Percentiles rank a stretch among this genome's conserved stretches.
phyloP scores from a whole-genome alignment of 306 rosid genomes.

The Dicorynia guianensis region DNA sequence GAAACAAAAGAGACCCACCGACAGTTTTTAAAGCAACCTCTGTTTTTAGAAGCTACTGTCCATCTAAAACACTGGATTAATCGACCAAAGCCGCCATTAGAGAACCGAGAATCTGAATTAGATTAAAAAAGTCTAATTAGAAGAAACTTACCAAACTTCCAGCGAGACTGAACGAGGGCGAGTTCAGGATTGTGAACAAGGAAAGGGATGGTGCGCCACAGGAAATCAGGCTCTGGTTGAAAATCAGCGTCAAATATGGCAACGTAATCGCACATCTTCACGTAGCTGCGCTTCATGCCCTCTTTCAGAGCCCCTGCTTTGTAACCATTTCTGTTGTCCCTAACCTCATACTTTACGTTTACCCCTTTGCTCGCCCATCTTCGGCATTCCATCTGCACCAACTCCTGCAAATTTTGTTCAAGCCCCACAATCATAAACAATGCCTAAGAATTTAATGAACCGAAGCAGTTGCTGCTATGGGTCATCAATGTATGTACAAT shows the following conservation, averaged over 20 bases:
- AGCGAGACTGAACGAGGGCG: conserved; percentile 82
- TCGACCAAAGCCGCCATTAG: background rate
- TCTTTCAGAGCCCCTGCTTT: conserved; percentile 91
- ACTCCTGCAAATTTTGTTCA: conserved; percentile 49
- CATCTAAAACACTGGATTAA: background rate
- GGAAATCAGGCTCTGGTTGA: conserved; percentile 82
- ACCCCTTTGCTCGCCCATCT: conserved; percentile 88
- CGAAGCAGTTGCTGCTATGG: background rate
- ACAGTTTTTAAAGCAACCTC: conserved; percentile 33
- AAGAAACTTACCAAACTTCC: conserved; percentile 74
- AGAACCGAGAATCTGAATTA: background rate
- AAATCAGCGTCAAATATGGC: conserved; percentile 92
- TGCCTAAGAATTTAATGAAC: background rate
- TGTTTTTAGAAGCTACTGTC: background rate
- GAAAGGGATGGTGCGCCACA: conserved; percentile 80
- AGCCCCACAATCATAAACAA: background rate
- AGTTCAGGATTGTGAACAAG: conserved; percentile 69
- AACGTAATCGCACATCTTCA: conserved; percentile 71
- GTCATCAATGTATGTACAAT: background rate
- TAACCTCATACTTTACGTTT: conserved; percentile 76
- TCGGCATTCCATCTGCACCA: conserved; percentile 79
- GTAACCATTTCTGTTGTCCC: conserved; percentile 84
- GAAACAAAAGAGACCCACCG: conserved; percentile 49
- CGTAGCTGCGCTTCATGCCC: conserved; percentile 81
- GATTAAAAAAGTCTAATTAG: background rate